A percentile compares a stretch with the other conserved stretches of the same genome.
Evolutionary conservation across 768 basidiomycete genomes (phyloP).

Genomic region (Cystobasidium ongulense): DNA sequence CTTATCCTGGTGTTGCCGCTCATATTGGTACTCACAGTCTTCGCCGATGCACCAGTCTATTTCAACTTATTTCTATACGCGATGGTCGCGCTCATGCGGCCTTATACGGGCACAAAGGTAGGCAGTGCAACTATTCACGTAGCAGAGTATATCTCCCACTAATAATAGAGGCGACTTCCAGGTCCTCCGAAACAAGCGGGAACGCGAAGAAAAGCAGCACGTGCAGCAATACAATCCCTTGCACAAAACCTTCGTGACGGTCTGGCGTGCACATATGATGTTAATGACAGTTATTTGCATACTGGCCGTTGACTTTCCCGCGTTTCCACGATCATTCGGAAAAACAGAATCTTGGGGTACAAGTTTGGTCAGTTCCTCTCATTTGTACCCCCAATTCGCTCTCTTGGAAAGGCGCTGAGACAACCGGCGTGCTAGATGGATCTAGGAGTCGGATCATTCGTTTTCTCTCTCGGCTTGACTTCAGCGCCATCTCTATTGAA

Average conservation of each 20-base stretch:
- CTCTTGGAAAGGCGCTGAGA: background rate
- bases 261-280: conserved; percentile 91
- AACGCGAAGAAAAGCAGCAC: background rate
- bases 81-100: background rate
- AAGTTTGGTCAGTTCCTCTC: conserved; percentile 58
- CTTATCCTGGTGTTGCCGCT: conserved; percentile 63
- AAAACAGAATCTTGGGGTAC: conserved; percentile 94
- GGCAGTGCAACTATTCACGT: too few species aligned
- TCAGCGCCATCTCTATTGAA: conserved; percentile 71
- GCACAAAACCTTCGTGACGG: conserved; percentile 68
- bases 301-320: conserved; percentile 87
- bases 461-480: conserved; percentile 88
- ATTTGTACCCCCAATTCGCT: background rate
- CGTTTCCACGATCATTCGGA: conserved; percentile 77
- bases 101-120: background rate
- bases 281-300: conserved; percentile 82
- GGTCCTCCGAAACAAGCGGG: background rate
- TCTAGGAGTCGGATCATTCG: conserved; percentile 90
- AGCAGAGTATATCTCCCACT: too few species aligned
- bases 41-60: conserved; percentile 54
- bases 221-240: conserved; percentile 30
- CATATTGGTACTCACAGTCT: conserved; percentile 71
- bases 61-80: conserved; percentile 51
- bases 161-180: background rate
- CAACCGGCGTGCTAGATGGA: conserved; percentile 83